Base-by-base conservation (phyloP, 2,329 filamentous ascomycete species). In the Xylariomycetidae sp. region DNA sequence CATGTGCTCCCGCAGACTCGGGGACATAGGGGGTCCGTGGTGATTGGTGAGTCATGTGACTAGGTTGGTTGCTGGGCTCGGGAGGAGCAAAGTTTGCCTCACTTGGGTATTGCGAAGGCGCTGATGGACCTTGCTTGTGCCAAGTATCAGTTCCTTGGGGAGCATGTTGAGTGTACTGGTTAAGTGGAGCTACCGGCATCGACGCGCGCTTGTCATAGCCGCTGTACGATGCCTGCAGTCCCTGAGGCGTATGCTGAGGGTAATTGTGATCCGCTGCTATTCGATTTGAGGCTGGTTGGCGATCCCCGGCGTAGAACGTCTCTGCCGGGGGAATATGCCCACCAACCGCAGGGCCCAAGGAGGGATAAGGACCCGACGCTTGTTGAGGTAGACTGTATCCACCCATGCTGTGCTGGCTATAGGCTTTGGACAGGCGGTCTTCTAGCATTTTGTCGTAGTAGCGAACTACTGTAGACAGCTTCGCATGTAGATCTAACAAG, bases 371-470 rank as follows among this genome's bases (percentile, higher is more conserved):
- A 32, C 70, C 74, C 5, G 74, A 58, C 8, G 74, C 60, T 48
- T 64, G 76, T 22, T 67, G 63, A 13, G 74, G 70, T 9, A 76
- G 58, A 39, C 65, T 72, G 46, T 87, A 87, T 3, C 74, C 73
- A 9, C 79, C 74, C 14, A 87, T 64, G 26, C 63, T 79, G 49
- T 90, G 84, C 51, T 94, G 86, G 43, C 79, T 84, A 57, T 96
- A 96, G 2, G 92, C 90, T 57, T 84, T 93, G 7, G 88, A 94
- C 17, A 98, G 70, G 24, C 92, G 79, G 43, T 98, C 92, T 60
- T 98, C 92, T 12, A 98, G 72, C 92, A 98, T 96, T 25, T 88
- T 80, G 59, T 98, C 92, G 55, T 98, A 98, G 56, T 96, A 96
- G 20, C 92, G 79, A 5, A 98, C 92, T 17, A 96, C 92, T 0